These are phyloP conservation scores for Boletus vinaceobasis DNA, from an alignment of 768 basidiomycete species.

Conservation along the genomic window DNA sequence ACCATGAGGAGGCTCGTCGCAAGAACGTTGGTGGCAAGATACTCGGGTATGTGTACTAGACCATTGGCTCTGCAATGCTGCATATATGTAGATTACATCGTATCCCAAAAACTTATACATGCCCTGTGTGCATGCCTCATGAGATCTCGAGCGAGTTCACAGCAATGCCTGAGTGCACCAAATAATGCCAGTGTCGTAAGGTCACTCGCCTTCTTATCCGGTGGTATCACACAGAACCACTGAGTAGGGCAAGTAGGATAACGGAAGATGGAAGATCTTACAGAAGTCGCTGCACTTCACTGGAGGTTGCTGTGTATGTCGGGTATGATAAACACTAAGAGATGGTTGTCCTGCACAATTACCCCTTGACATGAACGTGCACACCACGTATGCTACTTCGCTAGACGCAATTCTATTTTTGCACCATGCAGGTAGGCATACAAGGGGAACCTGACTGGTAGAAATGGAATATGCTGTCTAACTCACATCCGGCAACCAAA, in stretches of 20 bases:
- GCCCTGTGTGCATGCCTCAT: not conserved
- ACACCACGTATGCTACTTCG: not conserved
- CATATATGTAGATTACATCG: conserved; percentile 24
- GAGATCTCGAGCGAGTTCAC: not conserved
- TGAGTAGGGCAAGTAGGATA: too few species aligned
- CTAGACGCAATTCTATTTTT: not conserved
- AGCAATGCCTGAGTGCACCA: not conserved
- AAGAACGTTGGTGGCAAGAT: conserved; percentile 98
- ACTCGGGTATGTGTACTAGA: conserved; percentile 87
- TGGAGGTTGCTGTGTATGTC: too few species aligned
- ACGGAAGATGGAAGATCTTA: too few species aligned
- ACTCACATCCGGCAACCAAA: not conserved
- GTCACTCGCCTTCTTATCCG: not conserved
- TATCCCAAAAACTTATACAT: conserved; percentile 5
- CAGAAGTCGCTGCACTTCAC: too few species aligned
- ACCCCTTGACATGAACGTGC: too few species aligned
- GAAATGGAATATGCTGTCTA: not conserved
- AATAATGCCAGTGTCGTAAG: not conserved
- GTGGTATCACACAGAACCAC: too few species aligned
- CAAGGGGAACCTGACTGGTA: not conserved
- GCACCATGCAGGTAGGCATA: not conserved
- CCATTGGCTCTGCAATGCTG: conserved; percentile 1
- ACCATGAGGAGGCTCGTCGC: conserved; percentile 98
- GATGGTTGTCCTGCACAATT: too few species aligned
- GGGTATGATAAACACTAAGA: too few species aligned